Evolutionary conservation across 768 basidiomycete species (phyloP), one percentile per base, ranked within the genome.

Genomic region (Xerocomellus chrysenteron): DNA sequence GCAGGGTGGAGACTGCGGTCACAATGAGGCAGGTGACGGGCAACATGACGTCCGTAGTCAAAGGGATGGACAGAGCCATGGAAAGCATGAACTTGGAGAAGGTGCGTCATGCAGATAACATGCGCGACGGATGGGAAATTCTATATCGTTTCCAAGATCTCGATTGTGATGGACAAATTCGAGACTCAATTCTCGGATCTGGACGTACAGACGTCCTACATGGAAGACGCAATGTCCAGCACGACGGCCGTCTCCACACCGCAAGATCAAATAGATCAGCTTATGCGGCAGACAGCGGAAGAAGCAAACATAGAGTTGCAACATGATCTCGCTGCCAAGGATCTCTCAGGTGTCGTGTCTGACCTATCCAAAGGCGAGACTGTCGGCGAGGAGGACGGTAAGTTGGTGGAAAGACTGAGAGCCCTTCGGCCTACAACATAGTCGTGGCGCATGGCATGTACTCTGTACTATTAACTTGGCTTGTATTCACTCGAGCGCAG

Each of bases 21-120:
- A 98, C 96, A 53, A 98, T 99, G 93, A 85, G 92, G 47, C 84
- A 92, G 74, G 90, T 99, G 40, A 96, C 97, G 32, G 94, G 94
- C 4, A 94, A 88, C 71, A 97, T 99, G 96, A 87, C 93, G 16
- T 88, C 87, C 36, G 97, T 98, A 3, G 97, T 99, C 44, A 87
- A 86, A 66, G 95, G 94, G 35, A 98, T 99, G 97, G 97, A 99
- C 72, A 92, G 89, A 69, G 97, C 97, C 5, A 98, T 99, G 97
- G 90, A 97, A 65, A 90, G 81, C 74, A 99, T 99, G 97, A 98
- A 99, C 77, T 82, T 98, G 54, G 97, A 99, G 66, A 82, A 88
- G 70, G 96, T 97, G 67, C 68, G 86, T 77, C 28, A 24, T 26
- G 33, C 14, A 12, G 51, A 30, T 41, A 3, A 17, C 21, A 16